Conservation (phyloP, 441 rosid genomes). For the Cnidoscolus chayamansa region DNA sequence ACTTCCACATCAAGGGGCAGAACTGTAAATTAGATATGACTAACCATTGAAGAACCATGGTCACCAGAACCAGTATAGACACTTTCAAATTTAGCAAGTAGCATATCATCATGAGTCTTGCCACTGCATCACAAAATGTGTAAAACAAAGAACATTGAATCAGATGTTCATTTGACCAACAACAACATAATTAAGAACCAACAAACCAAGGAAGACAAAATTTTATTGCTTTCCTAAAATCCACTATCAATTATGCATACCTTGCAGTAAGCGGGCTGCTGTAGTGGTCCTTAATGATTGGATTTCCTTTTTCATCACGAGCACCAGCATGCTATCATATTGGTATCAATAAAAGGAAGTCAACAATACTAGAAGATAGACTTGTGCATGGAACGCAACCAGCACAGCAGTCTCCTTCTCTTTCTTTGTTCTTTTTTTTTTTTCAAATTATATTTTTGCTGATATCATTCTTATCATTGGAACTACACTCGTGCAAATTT, state of each 20-base stretch:
- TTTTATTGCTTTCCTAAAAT: no score
- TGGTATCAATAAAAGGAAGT: constrained; percentile 6
- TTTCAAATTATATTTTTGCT: no score
- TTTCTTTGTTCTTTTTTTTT: no score
- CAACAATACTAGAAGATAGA: not conserved
- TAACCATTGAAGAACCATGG: constrained; percentile 83
- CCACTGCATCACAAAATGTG: constrained; percentile 50
- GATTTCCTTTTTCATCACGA: constrained; percentile 76
- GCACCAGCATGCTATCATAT: constrained; percentile 69
- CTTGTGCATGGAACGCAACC: no score
- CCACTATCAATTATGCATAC: constrained; percentile 31
- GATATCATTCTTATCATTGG: no score
- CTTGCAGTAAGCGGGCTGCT: constrained; percentile 92
- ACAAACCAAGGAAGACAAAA: constrained; percentile 3
- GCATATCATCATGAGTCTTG: constrained; percentile 63
- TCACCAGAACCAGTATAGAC: constrained; percentile 90
- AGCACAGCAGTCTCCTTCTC: no score
- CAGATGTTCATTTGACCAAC: constrained; percentile 17
- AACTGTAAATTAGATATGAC: constrained; percentile 27
- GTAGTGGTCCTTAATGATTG: constrained; percentile 73
- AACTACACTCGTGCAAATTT: no score
- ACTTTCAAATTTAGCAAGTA: constrained; percentile 77
- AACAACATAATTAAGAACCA: not conserved
- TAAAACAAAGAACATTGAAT: constrained; percentile 16
- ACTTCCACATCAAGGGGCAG: not conserved